A percentile compares a stretch with the other conserved stretches of the same genome.
Conservation (phyloP, 768 basidiomycete species). For the Sporobolomyces phaffii region DNA sequence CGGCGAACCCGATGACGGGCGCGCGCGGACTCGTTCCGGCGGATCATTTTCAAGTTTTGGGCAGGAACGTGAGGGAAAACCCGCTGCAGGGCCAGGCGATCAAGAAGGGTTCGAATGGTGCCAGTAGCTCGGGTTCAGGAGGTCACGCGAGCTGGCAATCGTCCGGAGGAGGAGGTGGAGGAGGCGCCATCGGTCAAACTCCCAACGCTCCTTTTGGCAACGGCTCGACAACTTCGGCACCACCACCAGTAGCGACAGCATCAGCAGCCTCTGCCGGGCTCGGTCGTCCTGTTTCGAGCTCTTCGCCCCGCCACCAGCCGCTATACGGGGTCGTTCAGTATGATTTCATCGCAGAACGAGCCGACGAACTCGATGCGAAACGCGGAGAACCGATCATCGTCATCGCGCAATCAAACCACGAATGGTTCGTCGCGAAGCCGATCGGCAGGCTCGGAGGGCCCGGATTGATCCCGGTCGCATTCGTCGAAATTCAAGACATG, state of each 20-base stretch:
- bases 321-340: constrained; percentile 94
- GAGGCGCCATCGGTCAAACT: background rate
- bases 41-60: constrained; percentile 81
- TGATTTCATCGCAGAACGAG: constrained; percentile 89
- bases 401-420: constrained; percentile 98
- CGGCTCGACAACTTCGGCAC: constrained; percentile 10
- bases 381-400: constrained; percentile 90
- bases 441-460: constrained; percentile 91
- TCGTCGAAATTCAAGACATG: constrained; percentile 94
- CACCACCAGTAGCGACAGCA: constrained; percentile 28
- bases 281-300: constrained; percentile 37
- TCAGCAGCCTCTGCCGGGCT: constrained; percentile 16
- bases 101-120: constrained; percentile 19
- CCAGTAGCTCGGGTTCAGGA: constrained; percentile 10
- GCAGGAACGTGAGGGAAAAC: constrained; percentile 51
- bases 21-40: constrained; percentile 86
- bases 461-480: constrained; percentile 91
- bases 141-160: constrained; percentile 13
- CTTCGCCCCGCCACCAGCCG: constrained; percentile 51
- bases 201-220: background rate
- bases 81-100: constrained; percentile 6
- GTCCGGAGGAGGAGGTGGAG: background rate
- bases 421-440: constrained; percentile 99
- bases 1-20: constrained; percentile 85
- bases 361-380: constrained; percentile 92